A percentile compares a stretch with the other conserved stretches of the same genome.
Evolutionary conservation across 2,329 filamentous ascomycete genomes (phyloP).

Genomic region (Paecilomyces sp.): DNA sequence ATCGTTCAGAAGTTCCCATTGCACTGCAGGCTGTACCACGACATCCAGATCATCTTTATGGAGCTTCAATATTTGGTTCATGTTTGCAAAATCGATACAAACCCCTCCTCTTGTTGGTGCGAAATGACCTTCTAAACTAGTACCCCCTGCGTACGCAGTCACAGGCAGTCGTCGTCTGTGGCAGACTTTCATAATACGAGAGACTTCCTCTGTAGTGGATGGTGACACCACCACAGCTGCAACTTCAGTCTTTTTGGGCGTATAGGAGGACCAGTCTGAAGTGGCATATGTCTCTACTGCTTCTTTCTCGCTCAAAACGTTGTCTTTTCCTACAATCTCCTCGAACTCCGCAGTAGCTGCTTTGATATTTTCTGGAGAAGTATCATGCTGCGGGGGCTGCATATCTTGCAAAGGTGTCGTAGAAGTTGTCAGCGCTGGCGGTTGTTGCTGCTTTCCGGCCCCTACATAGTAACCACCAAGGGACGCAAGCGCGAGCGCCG

Average conservation of each 20-base stretch:
- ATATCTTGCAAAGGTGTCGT: neutral
- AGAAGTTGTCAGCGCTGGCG: neutral
- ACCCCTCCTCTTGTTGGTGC: constrained; percentile 75
- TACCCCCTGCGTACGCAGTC: constrained; percentile 80
- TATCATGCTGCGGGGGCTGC: neutral
- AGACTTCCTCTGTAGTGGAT: constrained; percentile 70
- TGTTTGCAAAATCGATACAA: constrained; percentile 76
- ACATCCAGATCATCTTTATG: constrained; percentile 73
- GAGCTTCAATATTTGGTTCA: constrained; percentile 72
- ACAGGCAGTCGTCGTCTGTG: constrained; percentile 75
- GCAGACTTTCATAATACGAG: constrained; percentile 82
- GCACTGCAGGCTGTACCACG: constrained; percentile 71
- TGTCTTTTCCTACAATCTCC: neutral
- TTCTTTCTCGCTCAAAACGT: neutral
- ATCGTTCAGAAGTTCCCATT: constrained; percentile 82
- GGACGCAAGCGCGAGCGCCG: neutral
- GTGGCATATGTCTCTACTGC: neutral
- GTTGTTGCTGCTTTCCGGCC: neutral
- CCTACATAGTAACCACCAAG: neutral
- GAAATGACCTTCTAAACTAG: constrained; percentile 83
- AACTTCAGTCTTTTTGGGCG: neutral
- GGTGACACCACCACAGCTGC: constrained; percentile 34
- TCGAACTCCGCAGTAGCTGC: neutral
- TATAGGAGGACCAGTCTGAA: neutral
- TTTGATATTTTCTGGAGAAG: neutral